Evolutionary conservation across 2,329 filamentous ascomycete species (phyloP).

Genomic region (Blumeria graminis): DNA sequence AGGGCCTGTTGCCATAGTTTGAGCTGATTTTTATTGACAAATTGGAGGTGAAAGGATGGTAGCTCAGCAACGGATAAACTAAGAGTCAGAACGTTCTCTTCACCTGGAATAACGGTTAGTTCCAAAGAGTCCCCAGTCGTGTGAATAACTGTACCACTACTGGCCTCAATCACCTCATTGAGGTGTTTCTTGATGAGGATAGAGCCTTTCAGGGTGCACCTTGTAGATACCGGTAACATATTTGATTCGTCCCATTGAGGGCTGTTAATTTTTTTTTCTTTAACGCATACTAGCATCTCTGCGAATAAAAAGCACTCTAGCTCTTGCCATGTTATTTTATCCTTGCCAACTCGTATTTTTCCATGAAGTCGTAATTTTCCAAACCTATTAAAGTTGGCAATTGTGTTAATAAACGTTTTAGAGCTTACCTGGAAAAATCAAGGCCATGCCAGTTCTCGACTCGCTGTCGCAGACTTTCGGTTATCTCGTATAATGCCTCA

Average conservation of each 20-base stretch:
- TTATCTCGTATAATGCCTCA: conserved; percentile 60
- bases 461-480: conserved; percentile 59
- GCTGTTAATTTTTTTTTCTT: conserved; percentile 57
- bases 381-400: conserved; percentile 31
- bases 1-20: conserved; percentile 81
- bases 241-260: conserved; percentile 42
- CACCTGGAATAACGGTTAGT: conserved; percentile 15
- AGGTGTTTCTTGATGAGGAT: conserved; percentile 97
- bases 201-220: conserved; percentile 84
- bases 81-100: conserved; percentile 68
- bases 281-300: conserved; percentile 98
- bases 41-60: conserved; percentile 81
- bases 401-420: background rate
- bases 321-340: conserved; percentile 91
- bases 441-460: conserved; percentile 98
- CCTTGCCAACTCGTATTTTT: conserved; percentile 80
- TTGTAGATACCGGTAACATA: conserved; percentile 36
- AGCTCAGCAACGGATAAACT: conserved; percentile 80
- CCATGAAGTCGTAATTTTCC: conserved; percentile 79
- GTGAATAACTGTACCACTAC: conserved; percentile 17
- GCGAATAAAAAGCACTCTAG: conserved; percentile 90
- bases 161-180: conserved; percentile 58
- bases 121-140: background rate
- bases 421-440: conserved; percentile 51
- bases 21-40: conserved; percentile 59